Evolutionary conservation across 2,329 filamentous ascomycete species (phyloP), one percentile per base, ranked within the genome.

Genomic region (Akanthomyces lecanii): DNA sequence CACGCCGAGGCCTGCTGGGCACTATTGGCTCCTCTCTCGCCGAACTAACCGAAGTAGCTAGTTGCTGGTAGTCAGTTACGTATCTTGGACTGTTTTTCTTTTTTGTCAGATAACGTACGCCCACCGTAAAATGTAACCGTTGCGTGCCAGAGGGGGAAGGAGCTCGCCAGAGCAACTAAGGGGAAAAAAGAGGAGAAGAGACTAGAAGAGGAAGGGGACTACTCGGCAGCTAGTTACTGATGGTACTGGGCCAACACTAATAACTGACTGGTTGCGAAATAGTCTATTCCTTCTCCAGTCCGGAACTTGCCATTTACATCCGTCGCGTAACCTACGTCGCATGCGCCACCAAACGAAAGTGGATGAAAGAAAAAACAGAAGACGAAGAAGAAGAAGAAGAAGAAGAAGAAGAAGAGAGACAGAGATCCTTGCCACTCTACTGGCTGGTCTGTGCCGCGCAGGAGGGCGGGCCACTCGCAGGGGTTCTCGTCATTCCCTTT

Each of bases 31-130:
- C 42, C 42, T 21, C 42, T 16, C 42, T 45, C 10, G 42, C 42
- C 42, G 42, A 45, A 45, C 42, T 45, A 21, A 18, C 42, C 42
- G 16, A 21, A 21, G 42, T n/a, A 8, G n/a, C 8, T 36, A 7
- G 7, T 45, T 21, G 21, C 21, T 21, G 21, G 21, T 21, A 21
- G 21, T 21, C 21, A 7, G 7, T 45, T 21, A 21, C 16, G 5
- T 45, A 8, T 11, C 12, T 16, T 5, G 36, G 2, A 21, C 21
- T 38, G 10, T 38, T 10, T 10, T 45, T 30, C 1, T 8, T 11
- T 36, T 7, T 33, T 54, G 33, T 54, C 33, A 54, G 51, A 54
- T 54, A 54, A 38, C 51, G 51, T 54, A 42, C 51, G 33, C 51
- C 51, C 30, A 54, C 33, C 30, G 18, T 53, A 38, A 23, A 53